Conservation (phyloP, 768 basidiomycete species). For the Trametes elegans region DNA sequence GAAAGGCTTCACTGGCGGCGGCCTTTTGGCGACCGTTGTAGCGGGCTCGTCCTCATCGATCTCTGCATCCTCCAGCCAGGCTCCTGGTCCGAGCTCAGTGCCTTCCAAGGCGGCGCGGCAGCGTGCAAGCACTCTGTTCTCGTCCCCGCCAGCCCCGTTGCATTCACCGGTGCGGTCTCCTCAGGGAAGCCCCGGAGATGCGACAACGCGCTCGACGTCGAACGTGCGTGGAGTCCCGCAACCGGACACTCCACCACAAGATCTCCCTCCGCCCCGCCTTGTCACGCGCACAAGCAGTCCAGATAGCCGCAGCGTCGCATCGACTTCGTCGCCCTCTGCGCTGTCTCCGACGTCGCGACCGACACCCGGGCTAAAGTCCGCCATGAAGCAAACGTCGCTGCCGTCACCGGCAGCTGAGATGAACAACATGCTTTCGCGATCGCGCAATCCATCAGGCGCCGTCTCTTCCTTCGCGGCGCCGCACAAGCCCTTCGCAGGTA, state of each 20-base stretch:
- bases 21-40: slow-evolving; percentile 18
- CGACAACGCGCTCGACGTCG: neutral
- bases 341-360: neutral
- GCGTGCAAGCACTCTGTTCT: slow-evolving; percentile 9
- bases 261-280: slow-evolving; percentile 6
- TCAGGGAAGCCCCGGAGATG: slow-evolving; percentile 3
- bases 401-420: slow-evolving; percentile 1
- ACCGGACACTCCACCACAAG: neutral
- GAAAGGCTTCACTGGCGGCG: slow-evolving; percentile 28
- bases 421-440: neutral
- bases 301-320: neutral
- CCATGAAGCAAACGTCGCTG: slow-evolving; percentile 8
- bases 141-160: slow-evolving; percentile 7
- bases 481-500: slow-evolving; percentile 53
- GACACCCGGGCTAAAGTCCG: slow-evolving; percentile 10
- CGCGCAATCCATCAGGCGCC: slow-evolving; percentile 8
- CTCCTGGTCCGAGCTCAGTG: slow-evolving; percentile 1
- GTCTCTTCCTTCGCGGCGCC: slow-evolving; percentile 16
- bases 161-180: slow-evolving; percentile 8
- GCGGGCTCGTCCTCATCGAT: neutral
- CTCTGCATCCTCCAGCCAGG: slow-evolving; percentile 6
- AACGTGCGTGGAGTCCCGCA: slow-evolving; percentile 5
- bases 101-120: neutral
- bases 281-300: slow-evolving; percentile 3
- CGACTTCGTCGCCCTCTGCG: neutral